phyloP scores from a whole-genome alignment of 192 early-diverging fungal species.

The Coemansia sp. region DNA sequence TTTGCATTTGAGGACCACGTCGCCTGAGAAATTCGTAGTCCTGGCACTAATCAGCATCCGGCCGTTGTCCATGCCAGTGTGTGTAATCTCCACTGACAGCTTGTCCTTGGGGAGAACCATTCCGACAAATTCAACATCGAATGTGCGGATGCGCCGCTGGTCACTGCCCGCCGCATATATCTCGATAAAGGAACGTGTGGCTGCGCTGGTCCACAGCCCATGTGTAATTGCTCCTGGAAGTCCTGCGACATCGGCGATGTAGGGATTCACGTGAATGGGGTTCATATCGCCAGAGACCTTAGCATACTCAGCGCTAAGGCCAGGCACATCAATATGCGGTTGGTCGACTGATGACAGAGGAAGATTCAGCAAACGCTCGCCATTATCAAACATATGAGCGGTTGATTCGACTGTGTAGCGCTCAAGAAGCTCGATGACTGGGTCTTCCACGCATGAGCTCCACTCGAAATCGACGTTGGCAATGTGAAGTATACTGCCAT shows the following conservation, averaged over 20 bases:
- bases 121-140: conserved; percentile 75
- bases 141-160: conserved; percentile 76
- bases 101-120: conserved; percentile 88
- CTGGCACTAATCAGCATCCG: no score
- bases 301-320: conserved; percentile 79
- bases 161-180: conserved; percentile 80
- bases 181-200: conserved; percentile 88
- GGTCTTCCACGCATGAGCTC: conserved; percentile 67
- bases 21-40: no score
- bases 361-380: conserved; percentile 46
- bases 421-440: conserved; percentile 74
- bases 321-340: conserved; percentile 15
- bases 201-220: conserved; percentile 91
- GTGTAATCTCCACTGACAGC: conserved; percentile 77
- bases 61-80: no score
- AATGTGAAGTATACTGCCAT: conserved; percentile 66
- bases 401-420: conserved; percentile 33
- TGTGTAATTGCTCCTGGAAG: conserved; percentile 91
- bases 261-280: conserved; percentile 90
- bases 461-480: conserved; percentile 73
- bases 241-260: conserved; percentile 81
- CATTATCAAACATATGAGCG: conserved; percentile 69
- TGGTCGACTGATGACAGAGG: not conserved
- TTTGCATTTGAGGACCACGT: no score
- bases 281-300: conserved; percentile 79